Base-by-base conservation (phyloP, 2,329 filamentous ascomycete species). In the Calonectria pteridis region DNA sequence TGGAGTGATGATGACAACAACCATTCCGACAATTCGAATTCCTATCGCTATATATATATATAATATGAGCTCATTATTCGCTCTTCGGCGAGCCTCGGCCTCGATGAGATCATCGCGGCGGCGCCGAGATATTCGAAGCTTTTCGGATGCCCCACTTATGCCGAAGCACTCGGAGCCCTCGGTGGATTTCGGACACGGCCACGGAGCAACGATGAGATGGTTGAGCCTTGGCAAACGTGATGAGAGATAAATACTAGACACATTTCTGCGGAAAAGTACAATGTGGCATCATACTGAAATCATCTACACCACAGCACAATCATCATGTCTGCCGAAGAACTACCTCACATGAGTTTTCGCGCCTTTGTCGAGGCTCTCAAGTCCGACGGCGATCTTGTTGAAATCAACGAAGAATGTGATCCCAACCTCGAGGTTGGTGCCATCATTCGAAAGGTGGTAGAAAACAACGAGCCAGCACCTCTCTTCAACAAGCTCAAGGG, bases 401-500 rank as follows among this genome's bases (percentile, higher is more conserved):
- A 88, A 51, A 88, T 88, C 74, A 82, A 86, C 67, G 75, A 82
- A 6, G 82, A 85, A 53, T 78, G 86, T 9, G 86, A 89, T 67
- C 84, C 87, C 4, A 72, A 88, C 63, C 83, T 89, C 31, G 87
- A 89, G 76, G 84, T 82, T 0, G 86, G 81, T 1, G 88, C 88
- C 6, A 88, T 89, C 55, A 87, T 85, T 16, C 83, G 88, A 14
- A 82, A 79, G n/a, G 87, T 86, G 4, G 85, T 83, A 51, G 88
- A 90, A 74, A 86, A 78, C 0, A 77, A 88, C 46, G 85, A 85
- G 58, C 87, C 85, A 50, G 88, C 88, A 0, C 87, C 88, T 0
- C 82, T 90, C 0, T 89, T 90, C 83, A 88, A 89, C 79, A 90
- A 89, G 43, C 73, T 90, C 53, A 87, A 85, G 67, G 88, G 88